Base-by-base conservation (phyloP, 2,329 filamentous ascomycete species). In the Aurifilum marmelostoma region DNA sequence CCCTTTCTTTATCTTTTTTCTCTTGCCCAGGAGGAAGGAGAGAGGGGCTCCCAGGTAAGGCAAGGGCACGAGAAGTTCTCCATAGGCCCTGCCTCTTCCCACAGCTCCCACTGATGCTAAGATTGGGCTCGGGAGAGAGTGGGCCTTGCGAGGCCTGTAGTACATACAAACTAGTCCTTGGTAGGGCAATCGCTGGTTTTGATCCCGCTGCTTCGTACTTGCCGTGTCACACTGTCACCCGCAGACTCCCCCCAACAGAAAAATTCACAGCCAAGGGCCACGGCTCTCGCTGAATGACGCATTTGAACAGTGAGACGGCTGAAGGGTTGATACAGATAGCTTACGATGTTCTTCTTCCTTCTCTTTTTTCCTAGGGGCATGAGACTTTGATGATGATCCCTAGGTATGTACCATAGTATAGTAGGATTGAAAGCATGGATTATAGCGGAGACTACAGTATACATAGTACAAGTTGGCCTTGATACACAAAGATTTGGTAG, bases 301-400 rank as follows among this genome's bases (percentile, higher is more conserved):
- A 47, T 47, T 11, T 47, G 2, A 21, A 47, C 41, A 7, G 7
- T 21, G 43, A 47, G 43, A 47, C 43, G 8, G 18, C 43, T 9
- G 43, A 47, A 47, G 3, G 9, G 21, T 11, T 47, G 43, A 11
- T n/a, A n/a, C 43, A 47, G 21, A 47, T 8, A 47, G 43, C 18
- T n/a, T 9, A 18, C 11, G 43, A 8, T 0, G 6, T 2, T 8
- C 1, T 8, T n/a, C 1, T n/a, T n/a, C 18, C 18, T 18, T 2
- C 16, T 6, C 41, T n/a, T 4, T 6, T n/a, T 4, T 14, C 43
- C 21, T 16, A 47, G 43, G 21, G 8, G 9, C 43, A 47, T 16
- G 43, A 47, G 18, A n/a, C 18, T 3, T 47, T n/a, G 18, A 21
- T 11, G n/a, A 7, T n/a, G 18, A 7, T 8, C 21, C 21, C 43